Evolutionary conservation across 306 rosid species (phyloP).

Genomic region (Pterocarpus macrocarpus): DNA sequence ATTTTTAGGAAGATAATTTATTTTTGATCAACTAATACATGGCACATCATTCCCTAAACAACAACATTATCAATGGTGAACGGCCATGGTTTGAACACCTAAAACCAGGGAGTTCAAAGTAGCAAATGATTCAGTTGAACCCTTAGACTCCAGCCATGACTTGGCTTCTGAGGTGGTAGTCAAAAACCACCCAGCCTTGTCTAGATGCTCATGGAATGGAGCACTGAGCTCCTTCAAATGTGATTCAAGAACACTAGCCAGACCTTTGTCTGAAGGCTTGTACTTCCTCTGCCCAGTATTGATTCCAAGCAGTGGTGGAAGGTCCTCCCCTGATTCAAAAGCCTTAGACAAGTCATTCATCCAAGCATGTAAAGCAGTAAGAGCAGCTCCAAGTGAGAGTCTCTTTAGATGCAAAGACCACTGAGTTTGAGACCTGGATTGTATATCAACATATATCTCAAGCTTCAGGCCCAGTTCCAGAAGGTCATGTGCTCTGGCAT

Average conservation of each 20-base stretch:
- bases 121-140: constrained; percentile 54
- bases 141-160: constrained; percentile 86
- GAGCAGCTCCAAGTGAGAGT: constrained; percentile 90
- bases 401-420: constrained; percentile 90
- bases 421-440: constrained; percentile 69
- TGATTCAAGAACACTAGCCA: constrained; percentile 72
- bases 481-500: constrained; percentile 68
- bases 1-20: not conserved
- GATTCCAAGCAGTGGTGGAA: constrained; percentile 88
- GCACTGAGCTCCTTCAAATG: constrained; percentile 79
- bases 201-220: constrained; percentile 82
- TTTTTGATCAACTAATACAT: constrained; percentile 10
- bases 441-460: constrained; percentile 71
- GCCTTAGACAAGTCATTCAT: constrained; percentile 73
- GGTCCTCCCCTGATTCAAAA: constrained; percentile 72
- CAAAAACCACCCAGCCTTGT: constrained; percentile 89
- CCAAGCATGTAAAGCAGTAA: constrained; percentile 87
- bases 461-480: constrained; percentile 66
- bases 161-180: constrained; percentile 70
- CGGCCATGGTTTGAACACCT: constrained; percentile 30
- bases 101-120: constrained; percentile 32
- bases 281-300: constrained; percentile 90
- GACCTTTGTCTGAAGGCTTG: constrained; percentile 76
- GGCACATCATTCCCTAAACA: constrained; percentile 10
- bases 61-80: constrained; percentile 41